Percentiles rank a stretch among this genome's conserved stretches.
Evolutionary conservation across 306 rosid genomes (phyloP).

Genomic region (Prosopis cineraria): DNA sequence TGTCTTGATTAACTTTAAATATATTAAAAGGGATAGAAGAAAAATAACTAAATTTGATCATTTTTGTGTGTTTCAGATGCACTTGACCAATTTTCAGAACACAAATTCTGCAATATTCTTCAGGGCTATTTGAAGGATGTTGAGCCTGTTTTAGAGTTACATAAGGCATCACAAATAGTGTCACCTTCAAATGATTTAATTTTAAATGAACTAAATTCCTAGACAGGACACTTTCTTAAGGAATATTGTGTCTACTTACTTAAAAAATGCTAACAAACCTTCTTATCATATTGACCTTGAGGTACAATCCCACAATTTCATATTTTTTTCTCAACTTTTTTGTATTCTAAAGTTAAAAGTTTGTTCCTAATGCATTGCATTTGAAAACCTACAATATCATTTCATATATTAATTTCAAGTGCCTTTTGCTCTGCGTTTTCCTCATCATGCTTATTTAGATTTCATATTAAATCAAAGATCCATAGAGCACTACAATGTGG

Average conservation of each 20-base stretch:
- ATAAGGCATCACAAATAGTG: neutral
- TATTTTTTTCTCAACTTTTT: neutral
- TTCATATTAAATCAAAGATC: neutral
- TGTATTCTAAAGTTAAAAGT: neutral
- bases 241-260: neutral
- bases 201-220: neutral
- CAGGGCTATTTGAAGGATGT: neutral
- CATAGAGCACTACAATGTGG: neutral
- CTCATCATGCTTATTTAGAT: neutral
- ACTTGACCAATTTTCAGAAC: neutral
- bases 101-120: neutral
- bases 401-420: neutral
- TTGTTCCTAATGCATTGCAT: no score
- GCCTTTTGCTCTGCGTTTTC: neutral
- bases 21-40: no score
- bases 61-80: neutral
- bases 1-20: no score
- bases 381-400: no score
- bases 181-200: neutral
- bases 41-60: no score
- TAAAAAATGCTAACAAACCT: neutral
- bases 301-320: neutral
- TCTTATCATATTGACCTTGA: neutral
- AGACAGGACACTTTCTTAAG: neutral
- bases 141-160: neutral